These are phyloP conservation scores for Byssochlamys sp. DNA, from an alignment of 2,329 filamentous ascomycete species.

Conservation along the genomic window DNA sequence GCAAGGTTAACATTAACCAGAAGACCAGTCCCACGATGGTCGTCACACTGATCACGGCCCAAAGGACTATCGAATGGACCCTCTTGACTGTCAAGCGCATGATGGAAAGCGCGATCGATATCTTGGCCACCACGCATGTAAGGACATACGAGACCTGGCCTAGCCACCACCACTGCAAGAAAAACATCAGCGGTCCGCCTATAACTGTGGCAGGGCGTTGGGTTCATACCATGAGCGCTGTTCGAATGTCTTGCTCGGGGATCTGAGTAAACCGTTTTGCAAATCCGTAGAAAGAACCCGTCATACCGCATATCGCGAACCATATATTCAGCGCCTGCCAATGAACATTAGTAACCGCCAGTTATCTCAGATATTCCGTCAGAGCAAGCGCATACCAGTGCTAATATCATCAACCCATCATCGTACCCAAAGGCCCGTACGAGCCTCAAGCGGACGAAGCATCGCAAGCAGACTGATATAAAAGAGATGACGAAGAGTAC, in stretches of 20 bases:
- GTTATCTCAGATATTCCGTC: too few relatives aligned
- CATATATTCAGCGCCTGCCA: constrained; percentile 22
- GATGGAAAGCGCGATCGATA: constrained; percentile 46
- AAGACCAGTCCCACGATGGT: constrained; percentile 39
- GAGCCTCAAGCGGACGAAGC: constrained; percentile 25
- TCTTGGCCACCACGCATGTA: constrained; percentile 39
- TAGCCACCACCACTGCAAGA: constrained; percentile 42
- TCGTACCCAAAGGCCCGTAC: constrained; percentile 31
- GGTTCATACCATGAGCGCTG: constrained; percentile 23
- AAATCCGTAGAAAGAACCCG: constrained; percentile 24
- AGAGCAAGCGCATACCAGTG: constrained; percentile 20
- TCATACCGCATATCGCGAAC: constrained; percentile 28
- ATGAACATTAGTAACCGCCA: not conserved
- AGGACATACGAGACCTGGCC: constrained; percentile 47
- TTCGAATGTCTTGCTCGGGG: constrained; percentile 14
- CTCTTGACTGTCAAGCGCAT: constrained; percentile 41
- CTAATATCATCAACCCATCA: constrained; percentile 28
- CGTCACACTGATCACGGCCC: constrained; percentile 38
- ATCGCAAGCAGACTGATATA: constrained; percentile 24
- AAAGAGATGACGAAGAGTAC: constrained; percentile 24
- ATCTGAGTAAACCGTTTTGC: constrained; percentile 16
- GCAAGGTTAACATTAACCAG: constrained; percentile 43
- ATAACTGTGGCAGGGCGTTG: not conserved
- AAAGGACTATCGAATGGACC: constrained; percentile 39
- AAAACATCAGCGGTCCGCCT: not conserved